Evolutionary conservation across 2,329 filamentous ascomycete species (phyloP), one percentile per base, ranked within the genome.

Genomic region (Penicillium hordei): DNA sequence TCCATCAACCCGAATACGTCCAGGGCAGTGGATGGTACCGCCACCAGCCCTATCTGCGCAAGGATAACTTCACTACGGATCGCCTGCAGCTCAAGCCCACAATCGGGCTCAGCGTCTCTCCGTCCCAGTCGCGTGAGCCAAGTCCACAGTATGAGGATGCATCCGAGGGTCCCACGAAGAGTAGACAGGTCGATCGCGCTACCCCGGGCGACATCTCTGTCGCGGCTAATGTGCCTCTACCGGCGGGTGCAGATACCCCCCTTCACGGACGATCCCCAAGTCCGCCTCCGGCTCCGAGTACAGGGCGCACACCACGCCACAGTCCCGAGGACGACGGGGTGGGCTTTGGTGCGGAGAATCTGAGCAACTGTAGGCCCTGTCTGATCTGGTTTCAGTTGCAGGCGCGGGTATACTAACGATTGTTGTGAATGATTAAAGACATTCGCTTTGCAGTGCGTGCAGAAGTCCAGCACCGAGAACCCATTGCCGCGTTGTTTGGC

Each of bases 371-470:
- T 83, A 81, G 69, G 75, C 67, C 68, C 61, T 65, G 60, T 58
- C 59, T 64, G 55, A 63, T 63, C 65, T 68, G 59, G 60, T 60
- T 51, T 59, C 62, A 66, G 64, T 49, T 69, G 55, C 62, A 69
- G 64, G 61, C 55, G 65, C 60, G 64, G 63, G 60, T 65, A 66
- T 72, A 76, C 68, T 75, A 68, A 75, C 70, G 66, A 52, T 57
- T 58, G 44, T 68, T 62, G 58, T 48, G 54, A 56, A 60, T 66
- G 59, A 48, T 55, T 63, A 40, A 73, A 94, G 91, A 93, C 76
- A 90, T 96, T 68, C 90, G 92, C 63, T 93, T 97, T 75, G 89
- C 90, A 51, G 83, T 96, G 60, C 87, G 90, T 67, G 90, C 92
- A 60, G 92, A 96, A 78, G 89, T 95, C 31, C 90, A 93, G 69